Percentiles rank a stretch among this genome's conserved stretches.
phyloP scores from a whole-genome alignment of 441 rosid genomes.

The Euphorbia schlechtendalii region DNA sequence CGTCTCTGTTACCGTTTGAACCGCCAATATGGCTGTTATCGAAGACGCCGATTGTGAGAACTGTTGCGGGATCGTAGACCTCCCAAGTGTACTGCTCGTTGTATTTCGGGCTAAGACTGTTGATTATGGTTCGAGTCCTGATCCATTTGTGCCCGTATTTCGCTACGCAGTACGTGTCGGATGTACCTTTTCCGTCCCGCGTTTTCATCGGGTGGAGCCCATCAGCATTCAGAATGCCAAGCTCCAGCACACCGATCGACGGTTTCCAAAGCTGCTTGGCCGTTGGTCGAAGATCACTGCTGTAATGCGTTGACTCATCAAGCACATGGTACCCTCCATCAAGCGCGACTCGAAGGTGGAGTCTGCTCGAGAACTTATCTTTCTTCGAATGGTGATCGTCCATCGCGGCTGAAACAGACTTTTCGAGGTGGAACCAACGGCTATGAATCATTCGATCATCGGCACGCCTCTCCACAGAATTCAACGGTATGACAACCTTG shows the following conservation, averaged over 20 bases:
- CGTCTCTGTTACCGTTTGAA: conserved; percentile 42
- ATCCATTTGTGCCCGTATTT: conserved; percentile 95
- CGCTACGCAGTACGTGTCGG: conserved; percentile 92
- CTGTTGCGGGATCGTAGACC: conserved; percentile 87
- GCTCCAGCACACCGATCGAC: conserved; percentile 72
- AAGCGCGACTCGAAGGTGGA: conserved; percentile 55
- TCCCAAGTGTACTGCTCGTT: conserved; percentile 98
- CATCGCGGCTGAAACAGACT: conserved; percentile 54
- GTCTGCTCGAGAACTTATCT: conserved; percentile 52
- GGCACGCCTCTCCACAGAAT: conserved; percentile 46
- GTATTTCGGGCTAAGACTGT: conserved; percentile 70
- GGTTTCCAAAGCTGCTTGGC: conserved; percentile 79
- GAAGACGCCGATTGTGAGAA: conserved; percentile 76
- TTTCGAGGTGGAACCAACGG: conserved; percentile 63
- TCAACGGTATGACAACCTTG: conserved; percentile 49
- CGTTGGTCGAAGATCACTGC: conserved; percentile 90
- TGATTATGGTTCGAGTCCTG: conserved; percentile 64
- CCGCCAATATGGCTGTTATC: conserved; percentile 61
- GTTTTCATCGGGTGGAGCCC: conserved; percentile 68
- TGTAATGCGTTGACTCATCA: conserved; percentile 81
- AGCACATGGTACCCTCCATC: conserved; percentile 98
- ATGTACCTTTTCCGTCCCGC: conserved; percentile 67
- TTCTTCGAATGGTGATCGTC: conserved; percentile 51
- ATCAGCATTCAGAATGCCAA: conserved; percentile 68
- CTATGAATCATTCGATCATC: conserved; percentile 50